A percentile compares a stretch with the other conserved stretches of the same genome.
Conservation (phyloP, 495 filamentous ascomycete species). For the Cercophora scortea region DNA sequence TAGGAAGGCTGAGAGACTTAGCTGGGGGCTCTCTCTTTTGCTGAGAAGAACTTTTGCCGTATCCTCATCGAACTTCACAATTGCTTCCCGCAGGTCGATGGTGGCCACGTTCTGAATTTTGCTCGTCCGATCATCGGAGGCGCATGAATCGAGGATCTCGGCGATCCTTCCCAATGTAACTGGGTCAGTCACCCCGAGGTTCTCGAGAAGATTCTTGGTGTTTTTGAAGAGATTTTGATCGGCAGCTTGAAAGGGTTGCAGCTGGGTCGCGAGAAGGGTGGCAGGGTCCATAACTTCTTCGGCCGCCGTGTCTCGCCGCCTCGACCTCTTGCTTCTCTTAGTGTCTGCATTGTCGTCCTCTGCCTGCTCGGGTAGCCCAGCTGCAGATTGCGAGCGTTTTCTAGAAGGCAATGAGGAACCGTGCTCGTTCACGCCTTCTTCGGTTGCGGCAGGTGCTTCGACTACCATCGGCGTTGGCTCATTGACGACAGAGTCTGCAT, state of each 20-base stretch:
- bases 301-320: conserved; percentile 66
- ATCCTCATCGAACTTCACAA: conserved; percentile 35
- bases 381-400: conserved; percentile 59
- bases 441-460: conserved; percentile 1
- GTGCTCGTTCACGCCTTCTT: conserved; percentile 21
- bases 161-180: conserved; percentile 41
- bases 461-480: conserved; percentile 1
- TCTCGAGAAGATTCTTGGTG: conserved; percentile 56
- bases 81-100: conserved; percentile 32
- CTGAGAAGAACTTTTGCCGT: conserved; percentile 32
- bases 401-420: conserved; percentile 30
- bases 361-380: conserved; percentile 45
- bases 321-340: conserved; percentile 74
- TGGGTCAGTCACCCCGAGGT: conserved; percentile 52
- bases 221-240: conserved; percentile 72
- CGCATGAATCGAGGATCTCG: conserved; percentile 45
- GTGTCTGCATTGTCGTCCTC: conserved; percentile 55
- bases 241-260: conserved; percentile 58
- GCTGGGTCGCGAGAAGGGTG: conserved; percentile 63
- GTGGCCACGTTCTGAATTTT: conserved; percentile 32
- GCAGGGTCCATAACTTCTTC: conserved; percentile 63
- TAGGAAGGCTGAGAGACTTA: conserved; percentile 62
- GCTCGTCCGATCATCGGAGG: conserved; percentile 33
- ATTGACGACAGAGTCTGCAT: conserved; percentile 1
- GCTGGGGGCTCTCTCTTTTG: conserved; percentile 31